Evolutionary conservation across 257 asterid species (phyloP), one percentile per base, ranked within the genome.

Genomic region (Phtheirospermum japonicum): DNA sequence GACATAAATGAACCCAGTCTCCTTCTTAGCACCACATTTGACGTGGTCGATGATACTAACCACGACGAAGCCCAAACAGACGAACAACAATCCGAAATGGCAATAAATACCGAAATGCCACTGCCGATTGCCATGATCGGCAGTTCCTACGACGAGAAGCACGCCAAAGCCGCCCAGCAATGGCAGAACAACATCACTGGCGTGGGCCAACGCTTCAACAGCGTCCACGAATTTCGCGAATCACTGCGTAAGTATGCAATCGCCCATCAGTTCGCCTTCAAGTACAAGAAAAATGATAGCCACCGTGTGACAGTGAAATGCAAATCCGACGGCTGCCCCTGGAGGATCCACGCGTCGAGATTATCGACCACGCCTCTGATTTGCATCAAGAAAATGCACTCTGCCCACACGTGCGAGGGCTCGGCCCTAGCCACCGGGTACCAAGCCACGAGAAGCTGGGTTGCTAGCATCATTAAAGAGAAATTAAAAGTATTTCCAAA

Each of bases 331-430:
- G 94, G 94, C 33, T 93, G 99, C 57, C 97, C 88, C 1, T 93
- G 99, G 99, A 85, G 99, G 78, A 85, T 93, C 68, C 97, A 93
- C 43, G 99, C 99, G 18, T 93, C 99, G 42, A 83, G 96, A 69
- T 72, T 93, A 74, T 84, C 98, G 3, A 93, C 96, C 49, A 93
- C 99, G 39, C 99, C 93, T n/a, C 70, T 93, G 46, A 89, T 93
- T 57, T 93, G 97, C 71, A 88, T 91, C 32, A 93, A 93, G 80
- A 93, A 93, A 82, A 89, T 93, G 99, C 83, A 79, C 61, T 66
- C 99, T 9, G 71, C 84, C 4, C 99, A 93, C 77, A 79, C 97
- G n/a, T 93, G 99, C 76, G 97, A 85, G 73, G 95, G 99, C 32
- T 79, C 89, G 4, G 78, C 59, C 17, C 70, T 78, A 30, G 81